phyloP scores from a whole-genome alignment of 108 stramenopile genomes.

The Nannochloropsis gaditana region DNA sequence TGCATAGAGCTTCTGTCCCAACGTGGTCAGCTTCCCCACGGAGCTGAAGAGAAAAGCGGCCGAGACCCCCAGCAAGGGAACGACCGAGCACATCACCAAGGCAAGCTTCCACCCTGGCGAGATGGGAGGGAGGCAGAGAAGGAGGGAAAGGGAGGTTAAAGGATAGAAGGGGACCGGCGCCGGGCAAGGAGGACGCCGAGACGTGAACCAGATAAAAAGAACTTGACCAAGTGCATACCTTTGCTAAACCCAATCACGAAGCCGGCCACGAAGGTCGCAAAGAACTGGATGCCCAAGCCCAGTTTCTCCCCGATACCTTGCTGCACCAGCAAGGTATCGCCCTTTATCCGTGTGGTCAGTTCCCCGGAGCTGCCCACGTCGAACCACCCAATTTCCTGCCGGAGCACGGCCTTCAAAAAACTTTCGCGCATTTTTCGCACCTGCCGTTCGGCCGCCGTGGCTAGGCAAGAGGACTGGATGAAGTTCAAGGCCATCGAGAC shows the following conservation, averaged over 20 bases:
- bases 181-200: too few species aligned
- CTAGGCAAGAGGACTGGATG: constrained; percentile 25
- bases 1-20: constrained; percentile 41
- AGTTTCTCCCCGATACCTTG: constrained; percentile 41
- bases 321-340: constrained; percentile 42
- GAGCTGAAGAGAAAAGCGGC: constrained; percentile 28
- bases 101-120: constrained; percentile 42
- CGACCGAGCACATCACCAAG: constrained; percentile 42
- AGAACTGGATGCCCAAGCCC: constrained; percentile 35
- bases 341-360: constrained; percentile 44
- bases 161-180: background rate
- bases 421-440: constrained; percentile 23
- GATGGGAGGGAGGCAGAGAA: background rate
- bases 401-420: constrained; percentile 27
- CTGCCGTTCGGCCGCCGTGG: constrained; percentile 36
- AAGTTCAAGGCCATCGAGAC: constrained; percentile 30
- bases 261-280: constrained; percentile 37
- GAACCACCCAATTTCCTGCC: constrained; percentile 49
- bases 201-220: too few species aligned
- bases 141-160: background rate
- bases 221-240: background rate
- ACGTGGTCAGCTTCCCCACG: constrained; percentile 20
- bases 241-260: constrained; percentile 36
- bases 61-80: constrained; percentile 31
- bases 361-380: constrained; percentile 43